Percentiles rank a stretch among this genome's conserved stretches.
phyloP scores from a whole-genome alignment of 805 yeast species.

The Grigorovia transvaalensis region DNA sequence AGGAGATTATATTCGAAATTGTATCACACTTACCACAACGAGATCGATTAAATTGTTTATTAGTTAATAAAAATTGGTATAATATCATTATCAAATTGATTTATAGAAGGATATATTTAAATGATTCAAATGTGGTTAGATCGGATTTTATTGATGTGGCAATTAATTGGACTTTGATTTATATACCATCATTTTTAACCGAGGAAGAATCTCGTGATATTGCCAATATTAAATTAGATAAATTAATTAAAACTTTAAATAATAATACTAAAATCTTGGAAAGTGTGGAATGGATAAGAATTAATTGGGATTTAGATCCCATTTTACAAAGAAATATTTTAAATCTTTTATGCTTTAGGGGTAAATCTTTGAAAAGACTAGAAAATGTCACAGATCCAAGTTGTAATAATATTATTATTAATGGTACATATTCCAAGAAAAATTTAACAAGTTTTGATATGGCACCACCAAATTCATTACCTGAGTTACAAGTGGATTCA shows the following conservation, averaged over 20 bases:
- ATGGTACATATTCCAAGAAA: constrained; percentile 17
- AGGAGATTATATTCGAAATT: constrained; percentile 24
- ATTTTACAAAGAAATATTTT: constrained; percentile 25
- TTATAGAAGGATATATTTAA: constrained; percentile 32
- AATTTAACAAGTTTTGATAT: constrained; percentile 27
- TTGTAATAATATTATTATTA: constrained; percentile 29
- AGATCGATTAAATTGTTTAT: constrained; percentile 24
- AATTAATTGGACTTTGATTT: constrained; percentile 32
- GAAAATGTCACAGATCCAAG: constrained; percentile 34
- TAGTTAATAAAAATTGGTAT: constrained; percentile 23
- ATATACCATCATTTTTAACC: constrained; percentile 17
- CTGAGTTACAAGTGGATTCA: constrained; percentile 21
- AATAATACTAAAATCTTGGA: constrained; percentile 17
- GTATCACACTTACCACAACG: constrained; percentile 29
- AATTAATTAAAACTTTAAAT: constrained; percentile 21
- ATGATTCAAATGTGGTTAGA: constrained; percentile 33
- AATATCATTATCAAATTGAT: constrained; percentile 25
- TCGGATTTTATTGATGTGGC: constrained; percentile 29
- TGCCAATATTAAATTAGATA: constrained; percentile 24
- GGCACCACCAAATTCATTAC: constrained; percentile 31
- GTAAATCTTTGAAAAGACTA: constrained; percentile 25
- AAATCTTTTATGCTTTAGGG: constrained; percentile 19
- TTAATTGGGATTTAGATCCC: constrained; percentile 35
- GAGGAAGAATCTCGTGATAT: constrained; percentile 22
- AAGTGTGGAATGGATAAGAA: constrained; percentile 30